phyloP scores from a whole-genome alignment of 164 flowering plant species.

The Nelumbo lutea region DNA sequence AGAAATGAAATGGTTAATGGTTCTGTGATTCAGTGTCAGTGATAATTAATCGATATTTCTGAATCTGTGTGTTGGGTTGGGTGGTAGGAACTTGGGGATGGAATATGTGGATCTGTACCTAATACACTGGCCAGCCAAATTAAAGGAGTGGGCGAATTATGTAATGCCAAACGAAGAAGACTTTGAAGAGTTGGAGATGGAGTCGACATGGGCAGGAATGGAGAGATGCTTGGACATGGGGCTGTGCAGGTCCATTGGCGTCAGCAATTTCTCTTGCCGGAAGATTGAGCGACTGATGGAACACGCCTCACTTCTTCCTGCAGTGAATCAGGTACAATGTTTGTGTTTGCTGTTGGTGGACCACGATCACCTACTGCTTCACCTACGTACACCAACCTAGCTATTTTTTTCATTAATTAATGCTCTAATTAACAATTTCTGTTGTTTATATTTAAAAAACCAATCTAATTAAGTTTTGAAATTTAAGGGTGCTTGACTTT shows the following conservation, averaged over 20 bases:
- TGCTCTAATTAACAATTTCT: too few species aligned
- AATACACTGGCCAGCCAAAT: slow-evolving; percentile 76
- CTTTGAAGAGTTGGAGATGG: slow-evolving; percentile 54
- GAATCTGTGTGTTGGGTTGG: neutral
- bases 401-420: too few species aligned
- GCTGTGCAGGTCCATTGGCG: slow-evolving; percentile 58
- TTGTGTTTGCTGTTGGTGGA: too few species aligned
- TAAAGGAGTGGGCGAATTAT: slow-evolving; percentile 43
- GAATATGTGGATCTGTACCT: slow-evolving; percentile 73
- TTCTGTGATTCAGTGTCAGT: too few species aligned
- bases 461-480: too few species aligned
- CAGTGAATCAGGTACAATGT: slow-evolving; percentile 55
- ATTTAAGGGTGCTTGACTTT: too few species aligned
- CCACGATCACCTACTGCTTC: too few species aligned
- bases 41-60: too few species aligned
- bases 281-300: slow-evolving; percentile 47
- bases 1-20: too few species aligned
- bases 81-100: slow-evolving; percentile 55
- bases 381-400: too few species aligned
- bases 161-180: slow-evolving; percentile 56
- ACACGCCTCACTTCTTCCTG: slow-evolving; percentile 53
- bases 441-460: too few species aligned
- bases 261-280: slow-evolving; percentile 69
- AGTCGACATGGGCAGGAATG: slow-evolving; percentile 71
- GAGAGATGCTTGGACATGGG: slow-evolving; percentile 72